These are phyloP conservation scores for Leccinum pachyderme DNA, from an alignment of 1,284 basidiomycete species.

Conservation along the genomic window DNA sequence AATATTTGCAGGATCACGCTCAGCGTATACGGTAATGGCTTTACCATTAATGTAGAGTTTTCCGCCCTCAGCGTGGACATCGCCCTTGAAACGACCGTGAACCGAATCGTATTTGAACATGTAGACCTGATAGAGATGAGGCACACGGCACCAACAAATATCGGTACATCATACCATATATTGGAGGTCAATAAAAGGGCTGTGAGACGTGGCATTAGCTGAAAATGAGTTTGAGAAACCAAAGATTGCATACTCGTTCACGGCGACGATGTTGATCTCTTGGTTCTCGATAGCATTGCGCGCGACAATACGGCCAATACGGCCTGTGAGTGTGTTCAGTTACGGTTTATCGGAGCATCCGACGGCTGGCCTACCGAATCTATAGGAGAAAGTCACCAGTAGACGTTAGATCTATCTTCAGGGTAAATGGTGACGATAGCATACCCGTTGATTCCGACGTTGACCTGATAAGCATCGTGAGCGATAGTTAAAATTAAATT, in stretches of 20 bases:
- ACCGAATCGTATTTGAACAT: constrained; percentile 99
- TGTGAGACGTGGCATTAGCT: constrained; percentile 6
- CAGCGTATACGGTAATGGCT: constrained; percentile 77
- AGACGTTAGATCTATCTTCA: constrained; percentile 16
- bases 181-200: constrained; percentile 57
- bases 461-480: constrained; percentile 45
- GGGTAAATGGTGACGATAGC: constrained; percentile 18
- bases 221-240: not conserved
- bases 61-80: constrained; percentile 81
- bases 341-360: not conserved
- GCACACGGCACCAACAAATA: not conserved
- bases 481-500: not conserved
- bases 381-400: constrained; percentile 29
- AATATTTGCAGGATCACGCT: constrained; percentile 89
- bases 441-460: constrained; percentile 94
- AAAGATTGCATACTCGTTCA: constrained; percentile 76
- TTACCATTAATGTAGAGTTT: constrained; percentile 90
- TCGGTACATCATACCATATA: constrained; percentile 73
- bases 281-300: constrained; percentile 86
- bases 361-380: constrained; percentile 70
- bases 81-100: constrained; percentile 93
- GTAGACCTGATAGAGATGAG: constrained; percentile 66
- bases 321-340: constrained; percentile 54
- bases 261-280: constrained; percentile 80
- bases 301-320: constrained; percentile 97